These are phyloP conservation scores for Debaryomyces udenii DNA, from an alignment of 1,139 yeast genomes.

Conservation along the genomic window DNA sequence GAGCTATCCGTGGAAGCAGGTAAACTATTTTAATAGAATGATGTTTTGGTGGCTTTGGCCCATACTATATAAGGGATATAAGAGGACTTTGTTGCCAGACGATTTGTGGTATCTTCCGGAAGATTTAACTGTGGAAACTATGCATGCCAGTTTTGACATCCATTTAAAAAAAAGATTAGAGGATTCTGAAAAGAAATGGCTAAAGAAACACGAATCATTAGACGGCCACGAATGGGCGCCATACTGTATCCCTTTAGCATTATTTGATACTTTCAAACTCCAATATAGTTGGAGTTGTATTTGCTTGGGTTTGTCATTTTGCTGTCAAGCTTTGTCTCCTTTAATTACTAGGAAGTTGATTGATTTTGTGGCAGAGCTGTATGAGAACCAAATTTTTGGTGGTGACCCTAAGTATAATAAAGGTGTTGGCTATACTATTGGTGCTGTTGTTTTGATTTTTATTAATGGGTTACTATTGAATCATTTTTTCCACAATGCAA, in stretches of 20 bases:
- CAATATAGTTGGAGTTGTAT: conserved; percentile 40
- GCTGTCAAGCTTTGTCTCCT: conserved; percentile 46
- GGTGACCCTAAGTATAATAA: conserved; percentile 35
- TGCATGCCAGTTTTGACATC: conserved; percentile 37
- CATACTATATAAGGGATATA: conserved; percentile 43
- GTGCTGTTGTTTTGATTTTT: conserved; percentile 42
- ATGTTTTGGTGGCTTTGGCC: conserved; percentile 50
- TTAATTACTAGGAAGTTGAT: conserved; percentile 43
- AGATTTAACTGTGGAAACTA: conserved; percentile 41
- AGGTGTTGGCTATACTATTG: conserved; percentile 47
- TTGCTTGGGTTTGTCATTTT: conserved; percentile 41
- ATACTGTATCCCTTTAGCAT: conserved; percentile 37
- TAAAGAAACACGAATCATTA: conserved; percentile 26
- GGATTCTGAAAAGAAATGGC: conserved; percentile 27
- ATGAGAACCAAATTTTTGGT: conserved; percentile 38
- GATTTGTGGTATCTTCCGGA: conserved; percentile 45
- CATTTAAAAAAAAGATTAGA: conserved; percentile 27
- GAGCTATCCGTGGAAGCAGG: conserved; percentile 40
- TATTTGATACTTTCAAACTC: conserved; percentile 41
- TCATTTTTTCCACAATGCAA: conserved; percentile 48
- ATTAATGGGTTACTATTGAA: conserved; percentile 46
- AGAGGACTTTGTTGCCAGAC: conserved; percentile 42
- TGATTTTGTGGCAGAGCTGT: conserved; percentile 31
- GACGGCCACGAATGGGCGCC: conserved; percentile 40
- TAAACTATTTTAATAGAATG: conserved; percentile 29